Conservation (phyloP, 768 basidiomycete species). For the Rhizopogon vesiculosus region DNA sequence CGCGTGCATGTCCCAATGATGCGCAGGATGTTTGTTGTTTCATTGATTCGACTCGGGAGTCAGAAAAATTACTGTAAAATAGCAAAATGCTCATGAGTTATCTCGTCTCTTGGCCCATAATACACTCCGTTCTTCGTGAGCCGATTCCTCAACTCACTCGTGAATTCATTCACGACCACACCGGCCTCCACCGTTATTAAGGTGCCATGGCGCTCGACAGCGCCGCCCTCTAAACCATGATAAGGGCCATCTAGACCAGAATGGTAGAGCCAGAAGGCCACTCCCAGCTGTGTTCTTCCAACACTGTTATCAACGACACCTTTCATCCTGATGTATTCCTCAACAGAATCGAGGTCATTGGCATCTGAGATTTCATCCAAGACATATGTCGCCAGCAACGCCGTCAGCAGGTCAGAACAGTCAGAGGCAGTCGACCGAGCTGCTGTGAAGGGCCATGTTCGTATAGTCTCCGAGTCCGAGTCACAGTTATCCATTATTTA, state of each 20-base stretch:
- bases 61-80: background rate
- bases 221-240: slow-evolving; percentile 6
- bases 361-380: too few species aligned
- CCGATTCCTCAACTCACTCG: background rate
- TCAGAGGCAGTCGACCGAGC: background rate
- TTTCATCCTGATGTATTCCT: background rate
- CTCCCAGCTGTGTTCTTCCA: background rate
- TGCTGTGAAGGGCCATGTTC: background rate
- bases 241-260: slow-evolving; percentile 6
- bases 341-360: background rate
- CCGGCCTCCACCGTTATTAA: slow-evolving; percentile 8
- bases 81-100: background rate
- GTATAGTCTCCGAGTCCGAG: background rate
- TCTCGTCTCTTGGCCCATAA: background rate
- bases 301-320: background rate
- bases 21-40: too few species aligned
- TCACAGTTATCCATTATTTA: too few species aligned
- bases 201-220: slow-evolving; percentile 6
- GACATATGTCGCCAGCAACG: background rate
- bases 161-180: background rate
- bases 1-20: too few species aligned
- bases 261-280: slow-evolving; percentile 9
- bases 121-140: background rate
- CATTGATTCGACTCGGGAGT: background rate
- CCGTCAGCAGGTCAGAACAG: background rate